Evolutionary conservation across 495 filamentous ascomycete genomes (phyloP), one percentile per base, ranked within the genome.

Genomic region (Darksidea phi): DNA sequence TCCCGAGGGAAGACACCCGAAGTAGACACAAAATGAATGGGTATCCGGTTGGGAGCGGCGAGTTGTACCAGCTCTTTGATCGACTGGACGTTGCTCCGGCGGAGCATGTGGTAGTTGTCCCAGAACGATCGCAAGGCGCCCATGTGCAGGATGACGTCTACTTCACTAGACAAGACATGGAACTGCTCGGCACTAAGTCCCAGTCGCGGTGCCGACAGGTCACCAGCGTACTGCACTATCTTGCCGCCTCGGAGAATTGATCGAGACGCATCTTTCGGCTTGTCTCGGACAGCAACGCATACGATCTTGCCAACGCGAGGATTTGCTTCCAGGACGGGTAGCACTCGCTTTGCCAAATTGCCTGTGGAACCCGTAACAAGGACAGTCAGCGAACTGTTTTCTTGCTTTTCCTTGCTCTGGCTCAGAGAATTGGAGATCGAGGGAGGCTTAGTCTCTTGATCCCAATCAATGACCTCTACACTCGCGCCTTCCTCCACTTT

Each of bases 361-460:
- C 68, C 59, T n/a, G 64, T 63, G 43, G 51, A 61, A 37, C 55
- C 61, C 48, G 63, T 57, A n/a, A 68, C 24, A 50, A 75, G 43
- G 11, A 67, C 57, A 7, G 23, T 48, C 28, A n/a, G n/a, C n/a
- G n/a, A n/a, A n/a, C n/a, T n/a, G n/a, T n/a, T n/a, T n/a, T n/a
- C n/a, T n/a, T n/a, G n/a, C n/a, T n/a, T n/a, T n/a, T n/a, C n/a
- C n/a, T n/a, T n/a, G n/a, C n/a, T n/a, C n/a, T n/a, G n/a, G n/a
- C n/a, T n/a, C n/a, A n/a, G n/a, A n/a, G n/a, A n/a, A n/a, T n/a
- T n/a, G n/a, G n/a, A n/a, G n/a, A n/a, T n/a, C n/a, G n/a, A n/a
- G n/a, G n/a, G n/a, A n/a, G n/a, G n/a, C n/a, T n/a, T n/a, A n/a
- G n/a, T n/a, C n/a, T n/a, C n/a, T n/a, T n/a, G n/a, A n/a, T n/a